Percentiles rank a stretch among this genome's conserved stretches.
phyloP scores from a whole-genome alignment of 495 filamentous ascomycete species.

The Xylaria flabelliformis region DNA sequence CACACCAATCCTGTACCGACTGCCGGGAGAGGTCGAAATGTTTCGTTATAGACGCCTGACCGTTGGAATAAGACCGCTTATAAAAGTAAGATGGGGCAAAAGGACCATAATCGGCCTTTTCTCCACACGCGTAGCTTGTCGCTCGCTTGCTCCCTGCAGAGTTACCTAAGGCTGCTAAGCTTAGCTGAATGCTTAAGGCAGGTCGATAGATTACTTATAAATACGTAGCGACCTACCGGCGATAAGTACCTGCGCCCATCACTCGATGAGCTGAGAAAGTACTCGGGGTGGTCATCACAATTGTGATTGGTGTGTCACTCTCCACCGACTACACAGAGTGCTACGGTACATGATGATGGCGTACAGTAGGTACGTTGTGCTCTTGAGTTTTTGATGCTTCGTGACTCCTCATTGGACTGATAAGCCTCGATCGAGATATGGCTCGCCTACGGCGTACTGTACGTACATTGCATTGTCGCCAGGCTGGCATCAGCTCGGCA shows the following conservation, averaged over 20 bases:
- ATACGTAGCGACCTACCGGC: background rate
- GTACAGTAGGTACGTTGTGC: constrained; percentile 11
- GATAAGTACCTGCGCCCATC: constrained; percentile 6
- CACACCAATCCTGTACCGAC: constrained; percentile 6
- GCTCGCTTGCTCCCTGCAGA: constrained; percentile 7
- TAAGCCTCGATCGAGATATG: constrained; percentile 24
- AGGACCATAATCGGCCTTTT: background rate
- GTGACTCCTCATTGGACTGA: constrained; percentile 23
- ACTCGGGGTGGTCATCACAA: constrained; percentile 13
- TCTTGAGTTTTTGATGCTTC: constrained; percentile 1
- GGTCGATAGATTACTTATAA: constrained; percentile 10
- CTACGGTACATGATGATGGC: constrained; percentile 20
- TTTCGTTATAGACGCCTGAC: constrained; percentile 1
- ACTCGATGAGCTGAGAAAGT: constrained; percentile 16
- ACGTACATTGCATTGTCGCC: constrained; percentile 10
- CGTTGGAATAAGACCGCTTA: constrained; percentile 1
- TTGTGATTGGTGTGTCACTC: constrained; percentile 17
- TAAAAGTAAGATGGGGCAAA: background rate
- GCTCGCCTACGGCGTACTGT: constrained; percentile 6
- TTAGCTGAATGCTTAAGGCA: constrained; percentile 28
- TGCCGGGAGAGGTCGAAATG: constrained; percentile 13
- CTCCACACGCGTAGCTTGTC: constrained; percentile 9
- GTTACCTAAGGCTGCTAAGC: constrained; percentile 18
- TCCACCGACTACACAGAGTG: constrained; percentile 18
- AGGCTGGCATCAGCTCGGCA: constrained; percentile 30